phyloP scores from a whole-genome alignment of 1,139 yeast species.

The Petasospora fabianii region DNA sequence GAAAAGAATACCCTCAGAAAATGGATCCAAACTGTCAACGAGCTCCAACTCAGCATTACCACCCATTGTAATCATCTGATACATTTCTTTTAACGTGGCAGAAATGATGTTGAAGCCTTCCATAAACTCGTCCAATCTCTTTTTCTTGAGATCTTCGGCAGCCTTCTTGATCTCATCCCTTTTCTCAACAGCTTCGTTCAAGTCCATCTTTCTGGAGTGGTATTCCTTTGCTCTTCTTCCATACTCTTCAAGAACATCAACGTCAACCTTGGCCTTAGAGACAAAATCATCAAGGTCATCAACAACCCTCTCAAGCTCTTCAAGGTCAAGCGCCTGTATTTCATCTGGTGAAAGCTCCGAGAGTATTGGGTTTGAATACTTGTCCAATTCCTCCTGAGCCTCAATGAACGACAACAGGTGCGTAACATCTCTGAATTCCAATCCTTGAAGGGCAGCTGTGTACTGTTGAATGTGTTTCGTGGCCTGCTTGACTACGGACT shows the following conservation, averaged over 20 bases:
- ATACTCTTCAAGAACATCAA: constrained; percentile 75
- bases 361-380: constrained; percentile 27
- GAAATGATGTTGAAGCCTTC: constrained; percentile 87
- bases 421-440: constrained; percentile 51
- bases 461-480: constrained; percentile 37
- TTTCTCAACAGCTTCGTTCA: constrained; percentile 61
- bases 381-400: constrained; percentile 23
- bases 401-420: constrained; percentile 23
- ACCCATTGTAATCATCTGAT: constrained; percentile 98
- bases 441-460: constrained; percentile 36
- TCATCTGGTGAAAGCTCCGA: constrained; percentile 51
- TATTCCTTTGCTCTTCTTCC: constrained; percentile 64
- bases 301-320: constrained; percentile 49
- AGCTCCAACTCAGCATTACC: constrained; percentile 97
- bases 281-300: constrained; percentile 54
- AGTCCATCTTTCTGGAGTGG: constrained; percentile 55
- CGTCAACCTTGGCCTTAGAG: constrained; percentile 60
- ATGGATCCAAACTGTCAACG: constrained; percentile 96
- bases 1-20: constrained; percentile 92
- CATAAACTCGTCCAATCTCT: constrained; percentile 86
- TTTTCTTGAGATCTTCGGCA: constrained; percentile 69
- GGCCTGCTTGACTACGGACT: constrained; percentile 40
- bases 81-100: constrained; percentile 90
- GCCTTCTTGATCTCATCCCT: constrained; percentile 64
- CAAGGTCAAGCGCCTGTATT: constrained; percentile 47